Conservation (phyloP, 129 eudicot species). For the Sambucus nigra region DNA sequence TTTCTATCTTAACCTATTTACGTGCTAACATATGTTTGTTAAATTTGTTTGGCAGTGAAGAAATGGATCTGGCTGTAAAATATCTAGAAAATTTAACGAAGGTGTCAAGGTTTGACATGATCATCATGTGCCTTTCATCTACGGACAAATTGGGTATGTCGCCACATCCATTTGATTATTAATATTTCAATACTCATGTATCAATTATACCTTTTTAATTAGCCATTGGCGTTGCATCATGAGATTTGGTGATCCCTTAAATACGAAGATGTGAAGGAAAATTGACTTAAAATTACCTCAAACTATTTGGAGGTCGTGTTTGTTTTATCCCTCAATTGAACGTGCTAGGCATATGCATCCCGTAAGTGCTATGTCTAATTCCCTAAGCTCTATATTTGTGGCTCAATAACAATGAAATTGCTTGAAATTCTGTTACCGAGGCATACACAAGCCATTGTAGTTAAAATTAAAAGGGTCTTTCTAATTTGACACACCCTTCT, state of each 20-base stretch:
- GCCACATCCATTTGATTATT: neutral
- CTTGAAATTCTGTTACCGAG: no score
- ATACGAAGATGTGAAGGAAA: no score
- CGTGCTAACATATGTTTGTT: conserved; percentile 5
- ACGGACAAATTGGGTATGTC: conserved; percentile 59
- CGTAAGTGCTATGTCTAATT: neutral
- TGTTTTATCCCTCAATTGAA: no score
- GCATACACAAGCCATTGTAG: no score
- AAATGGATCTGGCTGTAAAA: conserved; percentile 51
- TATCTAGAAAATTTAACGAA: conserved; percentile 59
- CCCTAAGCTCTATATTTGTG: neutral
- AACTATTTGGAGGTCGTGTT: no score
- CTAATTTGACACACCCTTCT: no score
- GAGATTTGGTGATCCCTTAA: no score
- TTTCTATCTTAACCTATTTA: neutral
- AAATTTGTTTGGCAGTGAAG: conserved; percentile 49
- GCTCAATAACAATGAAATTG: no score
- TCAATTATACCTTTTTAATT: neutral
- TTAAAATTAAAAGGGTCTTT: no score
- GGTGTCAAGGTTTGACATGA: conserved; percentile 68
- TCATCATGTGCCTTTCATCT: conserved; percentile 86
- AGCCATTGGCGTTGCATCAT: no score
- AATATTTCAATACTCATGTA: neutral
- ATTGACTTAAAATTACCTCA: no score
- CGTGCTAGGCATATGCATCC: no score